These are phyloP conservation scores for Volutella citrinella DNA, from an alignment of 2,329 filamentous ascomycete genomes.

Conservation along the genomic window DNA sequence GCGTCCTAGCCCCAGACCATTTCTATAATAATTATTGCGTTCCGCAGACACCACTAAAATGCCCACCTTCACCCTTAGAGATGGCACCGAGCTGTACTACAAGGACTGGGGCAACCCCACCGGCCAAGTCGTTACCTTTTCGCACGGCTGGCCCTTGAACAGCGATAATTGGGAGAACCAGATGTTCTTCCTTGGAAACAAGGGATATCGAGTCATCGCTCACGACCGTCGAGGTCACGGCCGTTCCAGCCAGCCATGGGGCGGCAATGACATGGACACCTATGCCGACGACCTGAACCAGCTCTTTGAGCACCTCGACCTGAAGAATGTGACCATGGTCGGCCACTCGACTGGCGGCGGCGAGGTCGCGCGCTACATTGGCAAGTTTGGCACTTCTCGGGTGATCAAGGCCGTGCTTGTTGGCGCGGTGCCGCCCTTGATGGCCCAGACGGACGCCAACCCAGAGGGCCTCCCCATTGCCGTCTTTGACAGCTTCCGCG, in stretches of 20 bases:
- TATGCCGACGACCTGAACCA: slow-evolving; percentile 29
- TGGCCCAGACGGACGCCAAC: slow-evolving; percentile 32
- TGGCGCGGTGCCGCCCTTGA: slow-evolving; percentile 31
- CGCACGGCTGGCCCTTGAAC: slow-evolving; percentile 37
- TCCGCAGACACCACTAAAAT: no score
- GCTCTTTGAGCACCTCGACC: slow-evolving; percentile 25
- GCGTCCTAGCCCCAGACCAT: no score
- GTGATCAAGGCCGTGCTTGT: slow-evolving; percentile 39
- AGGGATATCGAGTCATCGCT: slow-evolving; percentile 31
- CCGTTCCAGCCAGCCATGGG: slow-evolving; percentile 25
- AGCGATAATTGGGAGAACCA: slow-evolving; percentile 31
- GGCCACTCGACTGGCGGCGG: slow-evolving; percentile 42
- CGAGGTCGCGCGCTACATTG: slow-evolving; percentile 31
- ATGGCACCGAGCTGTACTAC: slow-evolving; percentile 37
- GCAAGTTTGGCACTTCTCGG: slow-evolving; percentile 34
- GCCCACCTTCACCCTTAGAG: slow-evolving; percentile 34
- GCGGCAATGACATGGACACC: slow-evolving; percentile 25
- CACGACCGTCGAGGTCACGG: slow-evolving; percentile 34
- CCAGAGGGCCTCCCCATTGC: slow-evolving; percentile 31
- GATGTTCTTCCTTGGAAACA: slow-evolving; percentile 22
- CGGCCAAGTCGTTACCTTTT: slow-evolving; percentile 29
- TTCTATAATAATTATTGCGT: no score
- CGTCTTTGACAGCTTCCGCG: slow-evolving; percentile 37
- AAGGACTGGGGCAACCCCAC: slow-evolving; percentile 39
- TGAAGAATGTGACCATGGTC: slow-evolving; percentile 40